These are phyloP conservation scores for Lactarius psammicola DNA, from an alignment of 768 basidiomycete species.

Conservation along the genomic window DNA sequence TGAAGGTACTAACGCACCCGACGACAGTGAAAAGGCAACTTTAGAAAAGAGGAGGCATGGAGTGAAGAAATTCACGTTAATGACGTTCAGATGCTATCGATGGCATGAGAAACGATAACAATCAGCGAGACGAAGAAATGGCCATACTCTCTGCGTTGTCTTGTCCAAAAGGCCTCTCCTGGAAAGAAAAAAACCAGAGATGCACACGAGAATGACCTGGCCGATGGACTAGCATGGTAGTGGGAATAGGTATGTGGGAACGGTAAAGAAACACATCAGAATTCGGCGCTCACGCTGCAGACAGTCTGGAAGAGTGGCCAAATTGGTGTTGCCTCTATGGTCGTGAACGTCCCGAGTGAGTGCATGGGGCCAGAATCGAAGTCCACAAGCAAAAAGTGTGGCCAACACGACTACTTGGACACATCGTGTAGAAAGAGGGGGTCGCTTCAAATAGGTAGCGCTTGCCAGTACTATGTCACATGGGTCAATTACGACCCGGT, in stretches of 20 bases:
- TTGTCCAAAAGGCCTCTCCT: slow-evolving; percentile 83
- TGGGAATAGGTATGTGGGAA: background rate
- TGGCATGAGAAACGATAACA: background rate
- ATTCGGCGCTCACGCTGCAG: slow-evolving; percentile 46
- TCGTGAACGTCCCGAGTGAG: background rate
- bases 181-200: slow-evolving; percentile 82
- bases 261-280: too few relatives aligned
- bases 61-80: slow-evolving; percentile 89
- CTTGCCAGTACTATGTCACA: background rate
- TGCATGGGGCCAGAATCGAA: background rate
- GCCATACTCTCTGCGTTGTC: slow-evolving; percentile 75
- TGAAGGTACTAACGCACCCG: slow-evolving; percentile 46
- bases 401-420: background rate
- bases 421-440: background rate
- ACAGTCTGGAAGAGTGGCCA: slow-evolving; percentile 53
- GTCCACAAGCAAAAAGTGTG: background rate
- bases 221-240: slow-evolving; percentile 64
- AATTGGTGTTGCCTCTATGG: slow-evolving; percentile 35
- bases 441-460: background rate
- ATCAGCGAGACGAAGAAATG: background rate
- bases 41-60: slow-evolving; percentile 89
- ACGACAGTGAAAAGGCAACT: slow-evolving; percentile 80
- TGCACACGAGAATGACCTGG: slow-evolving; percentile 83
- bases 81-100: slow-evolving; percentile 64
- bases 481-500: background rate